These are phyloP conservation scores for Ichthyophthirius multifiliis DNA, from an alignment of 169 alveolate genomes.

Conservation along the genomic window DNA sequence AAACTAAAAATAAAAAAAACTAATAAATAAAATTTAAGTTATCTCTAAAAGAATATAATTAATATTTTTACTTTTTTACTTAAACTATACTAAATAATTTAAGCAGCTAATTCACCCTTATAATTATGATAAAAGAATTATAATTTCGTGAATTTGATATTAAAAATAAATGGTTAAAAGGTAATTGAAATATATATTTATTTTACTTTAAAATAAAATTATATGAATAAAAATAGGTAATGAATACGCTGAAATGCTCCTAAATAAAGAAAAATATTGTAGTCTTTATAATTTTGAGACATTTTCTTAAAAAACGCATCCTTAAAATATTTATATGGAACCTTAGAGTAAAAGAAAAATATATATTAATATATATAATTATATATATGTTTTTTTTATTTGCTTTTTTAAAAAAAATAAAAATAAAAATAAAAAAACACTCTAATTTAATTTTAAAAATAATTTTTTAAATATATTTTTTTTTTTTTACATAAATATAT, in stretches of 20 bases:
- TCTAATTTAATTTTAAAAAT: not conserved
- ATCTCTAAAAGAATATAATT: no score
- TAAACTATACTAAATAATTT: no score
- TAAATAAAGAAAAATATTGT: slow-evolving; percentile 44
- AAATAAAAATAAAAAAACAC: not conserved
- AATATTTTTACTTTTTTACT: no score
- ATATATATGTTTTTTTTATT: not conserved
- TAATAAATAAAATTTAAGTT: no score
- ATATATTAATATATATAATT: not conserved
- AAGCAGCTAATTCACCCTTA: no score
- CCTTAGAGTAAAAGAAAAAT: slow-evolving; percentile 39
- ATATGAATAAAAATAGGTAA: no score
- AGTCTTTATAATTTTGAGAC: slow-evolving; percentile 23
- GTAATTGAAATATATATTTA: no score
- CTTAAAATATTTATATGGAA: slow-evolving; percentile 50
- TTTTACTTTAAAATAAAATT: no score
- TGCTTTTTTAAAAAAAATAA: not conserved
- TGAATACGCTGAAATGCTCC: slow-evolving; percentile 56
- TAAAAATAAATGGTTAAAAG: no score
- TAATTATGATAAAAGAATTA: no score
- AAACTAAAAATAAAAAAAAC: no score
- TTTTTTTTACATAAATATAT: not conserved
- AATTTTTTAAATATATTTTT: not conserved
- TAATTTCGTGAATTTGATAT: no score
- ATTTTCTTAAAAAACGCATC: slow-evolving; percentile 57